Conservation (phyloP, 192 early-diverging fungal genomes). For the Umbelopsis sp. region DNA sequence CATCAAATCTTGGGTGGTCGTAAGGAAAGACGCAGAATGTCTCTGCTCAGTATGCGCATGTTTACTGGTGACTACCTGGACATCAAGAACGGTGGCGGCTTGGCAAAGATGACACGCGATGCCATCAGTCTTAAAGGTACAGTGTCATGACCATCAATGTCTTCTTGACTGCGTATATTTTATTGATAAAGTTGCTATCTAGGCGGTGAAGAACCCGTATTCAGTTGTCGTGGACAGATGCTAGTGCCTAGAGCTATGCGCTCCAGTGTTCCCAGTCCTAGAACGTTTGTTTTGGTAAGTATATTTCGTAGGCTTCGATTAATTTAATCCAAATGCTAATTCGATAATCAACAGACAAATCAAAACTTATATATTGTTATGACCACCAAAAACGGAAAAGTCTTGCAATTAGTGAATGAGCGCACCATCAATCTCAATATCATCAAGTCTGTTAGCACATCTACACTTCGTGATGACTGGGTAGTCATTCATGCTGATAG, state of each 20-base stretch:
- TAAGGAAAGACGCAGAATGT: slow-evolving; percentile 92
- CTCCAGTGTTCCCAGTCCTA: slow-evolving; percentile 71
- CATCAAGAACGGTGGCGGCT: slow-evolving; percentile 52
- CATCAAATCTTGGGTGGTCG: slow-evolving; percentile 85
- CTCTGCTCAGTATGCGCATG: slow-evolving; percentile 76
- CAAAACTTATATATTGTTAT: slow-evolving; percentile 62
- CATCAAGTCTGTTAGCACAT: slow-evolving; percentile 65
- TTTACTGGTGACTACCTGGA: slow-evolving; percentile 93
- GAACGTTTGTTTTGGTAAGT: slow-evolving; percentile 68
- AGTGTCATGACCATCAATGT: not conserved
- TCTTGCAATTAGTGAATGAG: slow-evolving; percentile 56
- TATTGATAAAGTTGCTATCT: not conserved
- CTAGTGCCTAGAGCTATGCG: slow-evolving; percentile 74
- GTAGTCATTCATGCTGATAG: slow-evolving; percentile 62
- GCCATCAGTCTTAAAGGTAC: slow-evolving; percentile 48
- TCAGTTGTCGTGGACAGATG: slow-evolving; percentile 61
- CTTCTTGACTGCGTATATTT: slow-evolving; percentile 7
- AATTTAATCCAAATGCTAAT: not conserved
- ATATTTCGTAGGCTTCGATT: not conserved
- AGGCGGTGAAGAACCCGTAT: slow-evolving; percentile 59
- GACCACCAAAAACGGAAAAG: slow-evolving; percentile 55
- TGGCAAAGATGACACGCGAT: slow-evolving; percentile 50
- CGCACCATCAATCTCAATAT: slow-evolving; percentile 55
- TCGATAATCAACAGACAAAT: slow-evolving; percentile 50
- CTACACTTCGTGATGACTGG: slow-evolving; percentile 76